Evolutionary conservation across 2,329 filamentous ascomycete genomes (phyloP).

Genomic region (Trichoderma polysporum): DNA sequence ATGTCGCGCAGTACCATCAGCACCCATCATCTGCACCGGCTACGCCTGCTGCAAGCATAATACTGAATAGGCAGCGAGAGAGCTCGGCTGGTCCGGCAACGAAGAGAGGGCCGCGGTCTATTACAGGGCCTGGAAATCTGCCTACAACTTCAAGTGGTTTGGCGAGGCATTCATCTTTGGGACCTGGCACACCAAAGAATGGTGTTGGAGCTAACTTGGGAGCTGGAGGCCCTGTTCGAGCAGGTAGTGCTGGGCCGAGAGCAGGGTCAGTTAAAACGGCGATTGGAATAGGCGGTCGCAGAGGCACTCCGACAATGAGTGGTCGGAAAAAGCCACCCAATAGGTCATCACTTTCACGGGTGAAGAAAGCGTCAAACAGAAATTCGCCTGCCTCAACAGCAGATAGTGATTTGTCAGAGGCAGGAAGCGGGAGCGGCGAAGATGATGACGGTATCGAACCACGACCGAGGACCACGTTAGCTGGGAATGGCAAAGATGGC

Average conservation of each 20-base stretch:
- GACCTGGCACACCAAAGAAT: slow-evolving; percentile 61
- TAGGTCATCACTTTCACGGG: slow-evolving; percentile 62
- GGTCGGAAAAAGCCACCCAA: slow-evolving; percentile 51
- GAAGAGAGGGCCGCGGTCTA: slow-evolving; percentile 54
- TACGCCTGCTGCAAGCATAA: slow-evolving; percentile 60
- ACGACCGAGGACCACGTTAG: slow-evolving; percentile 35
- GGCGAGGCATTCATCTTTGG: slow-evolving; percentile 62
- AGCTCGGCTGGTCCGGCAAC: slow-evolving; percentile 59
- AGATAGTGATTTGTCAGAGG: slow-evolving; percentile 65
- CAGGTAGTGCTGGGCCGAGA: slow-evolving; percentile 62
- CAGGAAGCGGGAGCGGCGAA: slow-evolving; percentile 55
- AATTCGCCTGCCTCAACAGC: slow-evolving; percentile 63
- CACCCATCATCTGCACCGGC: slow-evolving; percentile 58
- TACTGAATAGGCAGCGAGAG: slow-evolving; percentile 57
- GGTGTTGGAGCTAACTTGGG: slow-evolving; percentile 28
- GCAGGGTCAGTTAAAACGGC: slow-evolving; percentile 48
- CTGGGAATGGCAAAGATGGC: slow-evolving; percentile 38
- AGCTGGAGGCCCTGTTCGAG: slow-evolving; percentile 41
- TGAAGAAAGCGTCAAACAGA: slow-evolving; percentile 58
- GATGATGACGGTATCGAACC: slow-evolving; percentile 46
- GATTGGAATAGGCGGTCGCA: slow-evolving; percentile 43
- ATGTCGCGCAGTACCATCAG: slow-evolving; percentile 25
- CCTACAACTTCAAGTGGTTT: slow-evolving; percentile 57
- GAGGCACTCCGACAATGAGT: slow-evolving; percentile 46
- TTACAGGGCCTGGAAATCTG: slow-evolving; percentile 46